Base-by-base conservation (phyloP, 345 rosid genomes). In the Salix viminalis region DNA sequence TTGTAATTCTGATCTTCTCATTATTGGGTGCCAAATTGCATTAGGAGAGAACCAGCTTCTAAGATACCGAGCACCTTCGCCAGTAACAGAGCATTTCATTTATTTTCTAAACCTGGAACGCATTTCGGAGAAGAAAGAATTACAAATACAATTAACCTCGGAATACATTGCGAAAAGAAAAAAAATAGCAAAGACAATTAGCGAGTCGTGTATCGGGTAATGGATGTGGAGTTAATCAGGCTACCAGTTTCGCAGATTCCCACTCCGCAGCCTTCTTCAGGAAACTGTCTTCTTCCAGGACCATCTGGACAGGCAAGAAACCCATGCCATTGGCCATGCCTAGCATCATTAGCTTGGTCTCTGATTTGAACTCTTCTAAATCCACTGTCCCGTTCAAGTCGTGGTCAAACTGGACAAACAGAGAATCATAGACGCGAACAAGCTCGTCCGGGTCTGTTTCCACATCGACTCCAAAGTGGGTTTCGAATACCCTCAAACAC, bases 291-390 rank as follows among this genome's bases (percentile, higher is more conserved):
- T 86, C 81, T 79, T 89, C 90, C 14, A 85, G 80, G 44, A 77
- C 82, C 90, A 86, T 89, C 62, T 84, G 87, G 39, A 84, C 72
- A 2, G 93, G 85, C 83, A 85, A 74, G 81, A 86, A 86, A 13
- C 90, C 87, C 48, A 89, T 48, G 15, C 86, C 91, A 16, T 69
- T 77, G 14, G 89, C 88, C 86, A 85, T 83, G 19, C 87, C 88
- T 16, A 85, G 76, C 90, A 84, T 77, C 83, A 86, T 86, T 34
- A 73, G 64, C 79, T 80, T 80, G 6, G 81, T 87, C 85, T 87
- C 88, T 10, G 75, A 72, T 86, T 70, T 83, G 74, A 84, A 85
- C 88, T 88, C 90, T 48, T 86, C 83, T 69, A 83, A 52, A 78
- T 86, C 88, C 28, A 80, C 80, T 2, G 61, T 56, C 6, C 85